These are phyloP conservation scores for Prunus davidiana DNA, from an alignment of 306 rosid species.

Conservation along the genomic window DNA sequence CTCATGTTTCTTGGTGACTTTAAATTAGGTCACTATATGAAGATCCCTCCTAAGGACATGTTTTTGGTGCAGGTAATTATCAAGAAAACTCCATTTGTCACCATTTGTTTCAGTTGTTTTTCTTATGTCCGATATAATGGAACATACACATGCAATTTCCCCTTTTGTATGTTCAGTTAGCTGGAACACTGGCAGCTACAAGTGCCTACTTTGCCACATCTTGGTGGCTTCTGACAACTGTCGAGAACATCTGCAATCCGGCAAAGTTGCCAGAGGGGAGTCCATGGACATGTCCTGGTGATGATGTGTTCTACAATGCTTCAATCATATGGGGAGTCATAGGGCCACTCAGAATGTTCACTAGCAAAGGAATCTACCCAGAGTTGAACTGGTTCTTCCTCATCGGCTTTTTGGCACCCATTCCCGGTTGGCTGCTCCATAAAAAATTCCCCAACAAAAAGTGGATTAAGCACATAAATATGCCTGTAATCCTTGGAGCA, in stretches of 20 bases:
- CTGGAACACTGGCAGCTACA: slow-evolving; percentile 40
- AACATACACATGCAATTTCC: not conserved
- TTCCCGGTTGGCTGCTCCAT: slow-evolving; percentile 34
- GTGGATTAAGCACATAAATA: slow-evolving; percentile 34
- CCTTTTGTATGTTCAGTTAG: slow-evolving; percentile 21
- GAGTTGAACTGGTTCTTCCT: slow-evolving; percentile 49
- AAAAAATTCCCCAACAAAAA: slow-evolving; percentile 26
- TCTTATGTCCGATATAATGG: not conserved
- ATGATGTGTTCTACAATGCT: slow-evolving; percentile 40
- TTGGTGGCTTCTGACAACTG: slow-evolving; percentile 45
- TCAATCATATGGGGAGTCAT: slow-evolving; percentile 52
- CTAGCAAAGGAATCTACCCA: slow-evolving; percentile 32
- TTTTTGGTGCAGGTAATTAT: slow-evolving; percentile 55
- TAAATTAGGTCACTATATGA: slow-evolving; percentile 89
- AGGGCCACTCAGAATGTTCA: slow-evolving; percentile 40
- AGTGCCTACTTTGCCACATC: slow-evolving; percentile 38
- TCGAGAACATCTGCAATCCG: slow-evolving; percentile 34
- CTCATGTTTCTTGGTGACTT: slow-evolving; percentile 60
- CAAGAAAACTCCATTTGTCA: not conserved
- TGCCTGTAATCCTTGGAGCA: slow-evolving; percentile 30
- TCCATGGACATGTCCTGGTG: slow-evolving; percentile 51
- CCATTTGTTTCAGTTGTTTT: not conserved
- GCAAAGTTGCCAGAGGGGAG: slow-evolving; percentile 37
- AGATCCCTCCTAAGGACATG: slow-evolving; percentile 82
- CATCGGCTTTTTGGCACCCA: slow-evolving; percentile 33